These are phyloP conservation scores for Sphaerulina vaccinii DNA, from an alignment of 2,329 filamentous ascomycete species.

Conservation along the genomic window DNA sequence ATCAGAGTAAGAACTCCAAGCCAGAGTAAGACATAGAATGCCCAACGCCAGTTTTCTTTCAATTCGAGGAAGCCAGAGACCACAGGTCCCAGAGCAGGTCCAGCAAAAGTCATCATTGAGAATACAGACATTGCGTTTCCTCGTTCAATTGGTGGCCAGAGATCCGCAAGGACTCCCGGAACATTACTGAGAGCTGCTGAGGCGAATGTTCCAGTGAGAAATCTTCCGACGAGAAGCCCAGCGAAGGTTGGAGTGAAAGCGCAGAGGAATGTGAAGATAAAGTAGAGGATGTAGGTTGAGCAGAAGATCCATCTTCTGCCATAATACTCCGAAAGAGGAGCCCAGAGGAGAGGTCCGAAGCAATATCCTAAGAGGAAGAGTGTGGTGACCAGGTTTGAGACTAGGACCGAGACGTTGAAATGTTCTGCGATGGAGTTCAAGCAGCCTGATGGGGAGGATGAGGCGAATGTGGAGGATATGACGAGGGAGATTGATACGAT, in stretches of 20 bases:
- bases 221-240: conserved; percentile 53
- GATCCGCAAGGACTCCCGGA: conserved; percentile 51
- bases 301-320: conserved; percentile 58
- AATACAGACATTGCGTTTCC: conserved; percentile 56
- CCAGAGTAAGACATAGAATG: conserved; percentile 44
- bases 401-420: conserved; percentile 50
- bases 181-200: conserved; percentile 45
- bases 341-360: conserved; percentile 61
- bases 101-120: conserved; percentile 49
- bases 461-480: conserved; percentile 57
- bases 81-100: conserved; percentile 49
- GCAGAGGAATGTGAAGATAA: conserved; percentile 54
- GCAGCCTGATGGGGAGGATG: conserved; percentile 42
- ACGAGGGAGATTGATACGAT: conserved; percentile 46
- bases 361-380: conserved; percentile 50
- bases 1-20: conserved; percentile 36
- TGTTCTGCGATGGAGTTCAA: conserved; percentile 43
- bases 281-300: conserved; percentile 39
- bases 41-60: conserved; percentile 48
- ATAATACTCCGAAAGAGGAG: conserved; percentile 64
- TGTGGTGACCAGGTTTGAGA: conserved; percentile 32
- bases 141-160: conserved; percentile 40
- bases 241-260: conserved; percentile 57
- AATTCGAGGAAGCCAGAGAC: conserved; percentile 58
- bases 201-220: conserved; percentile 56